Percentiles rank a stretch among this genome's conserved stretches.
Evolutionary conservation across 1,284 basidiomycete species (phyloP).

Genomic region (Wallemia hederae): DNA sequence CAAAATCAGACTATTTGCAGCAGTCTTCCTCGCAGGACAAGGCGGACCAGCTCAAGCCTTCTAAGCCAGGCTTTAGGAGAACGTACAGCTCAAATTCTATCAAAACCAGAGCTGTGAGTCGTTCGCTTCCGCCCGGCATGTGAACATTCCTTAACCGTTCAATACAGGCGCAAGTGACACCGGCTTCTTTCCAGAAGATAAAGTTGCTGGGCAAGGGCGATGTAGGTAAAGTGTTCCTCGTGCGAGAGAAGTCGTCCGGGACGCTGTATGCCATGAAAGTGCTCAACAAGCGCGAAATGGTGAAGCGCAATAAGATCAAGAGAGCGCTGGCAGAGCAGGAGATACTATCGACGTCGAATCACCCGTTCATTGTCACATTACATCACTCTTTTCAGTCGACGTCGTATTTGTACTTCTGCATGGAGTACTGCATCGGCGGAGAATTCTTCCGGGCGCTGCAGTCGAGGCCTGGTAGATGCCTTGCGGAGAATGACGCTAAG

Average conservation of each 20-base stretch:
- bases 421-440: slow-evolving; percentile 98
- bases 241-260: slow-evolving; percentile 74
- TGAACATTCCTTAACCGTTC: slow-evolving; percentile 1
- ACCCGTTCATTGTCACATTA: slow-evolving; percentile 89
- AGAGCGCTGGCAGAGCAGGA: slow-evolving; percentile 78
- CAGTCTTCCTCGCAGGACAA: slow-evolving; percentile 17
- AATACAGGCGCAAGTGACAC: slow-evolving; percentile 54
- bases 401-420: slow-evolving; percentile 85
- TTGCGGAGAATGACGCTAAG: slow-evolving; percentile 74
- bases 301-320: slow-evolving; percentile 93
- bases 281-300: slow-evolving; percentile 90
- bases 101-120: slow-evolving; percentile 54
- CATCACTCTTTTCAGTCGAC: slow-evolving; percentile 97
- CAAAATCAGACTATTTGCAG: slow-evolving; percentile 10
- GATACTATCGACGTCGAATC: slow-evolving; percentile 80
- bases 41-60: slow-evolving; percentile 24
- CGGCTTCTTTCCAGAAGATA: slow-evolving; percentile 71
- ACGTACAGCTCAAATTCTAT: slow-evolving; percentile 96
- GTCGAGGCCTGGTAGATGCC: slow-evolving; percentile 77
- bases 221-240: slow-evolving; percentile 83
- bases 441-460: slow-evolving; percentile 96
- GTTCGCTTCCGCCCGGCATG: background rate
- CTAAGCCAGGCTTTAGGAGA: slow-evolving; percentile 48
- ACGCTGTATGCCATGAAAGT: slow-evolving; percentile 95
- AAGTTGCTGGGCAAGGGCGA: slow-evolving; percentile 87